These are phyloP conservation scores for Annulohypoxylon stygium DNA, from an alignment of 495 filamentous ascomycete species.

Conservation along the genomic window DNA sequence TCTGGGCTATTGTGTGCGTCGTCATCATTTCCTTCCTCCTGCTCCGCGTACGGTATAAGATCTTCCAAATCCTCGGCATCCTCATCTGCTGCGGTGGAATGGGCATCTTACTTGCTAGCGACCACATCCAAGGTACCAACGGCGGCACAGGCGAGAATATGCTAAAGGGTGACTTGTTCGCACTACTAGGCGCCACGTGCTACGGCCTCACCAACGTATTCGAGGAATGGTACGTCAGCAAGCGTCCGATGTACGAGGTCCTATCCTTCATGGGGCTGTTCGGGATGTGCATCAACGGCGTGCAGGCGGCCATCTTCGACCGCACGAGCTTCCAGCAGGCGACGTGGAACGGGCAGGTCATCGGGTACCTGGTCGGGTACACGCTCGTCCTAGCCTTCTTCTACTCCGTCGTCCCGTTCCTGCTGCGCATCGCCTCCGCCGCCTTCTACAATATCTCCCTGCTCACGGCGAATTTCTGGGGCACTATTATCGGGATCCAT, in stretches of 20 bases:
- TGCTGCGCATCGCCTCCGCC: conserved; percentile 88
- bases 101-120: conserved; percentile 86
- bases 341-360: conserved; percentile 75
- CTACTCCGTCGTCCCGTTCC: conserved; percentile 86
- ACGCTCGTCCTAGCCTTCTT: conserved; percentile 85
- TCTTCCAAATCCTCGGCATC: conserved; percentile 86
- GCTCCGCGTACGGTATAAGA: conserved; percentile 88
- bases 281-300: conserved; percentile 90
- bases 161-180: conserved; percentile 93
- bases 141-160: conserved; percentile 73
- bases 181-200: conserved; percentile 85
- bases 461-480: conserved; percentile 97
- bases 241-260: conserved; percentile 91
- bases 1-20: conserved; percentile 97
- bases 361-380: conserved; percentile 87
- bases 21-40: conserved; percentile 85
- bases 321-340: conserved; percentile 75
- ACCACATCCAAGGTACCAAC: conserved; percentile 82
- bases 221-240: conserved; percentile 93
- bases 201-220: conserved; percentile 92
- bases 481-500: conserved; percentile 86
- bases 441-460: conserved; percentile 98
- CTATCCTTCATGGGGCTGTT: conserved; percentile 91
- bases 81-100: conserved; percentile 92
- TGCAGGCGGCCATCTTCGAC: conserved; percentile 92